Evolutionary conservation across 345 rosid genomes (phyloP).

Genomic region (Mallotus nudiflorus): DNA sequence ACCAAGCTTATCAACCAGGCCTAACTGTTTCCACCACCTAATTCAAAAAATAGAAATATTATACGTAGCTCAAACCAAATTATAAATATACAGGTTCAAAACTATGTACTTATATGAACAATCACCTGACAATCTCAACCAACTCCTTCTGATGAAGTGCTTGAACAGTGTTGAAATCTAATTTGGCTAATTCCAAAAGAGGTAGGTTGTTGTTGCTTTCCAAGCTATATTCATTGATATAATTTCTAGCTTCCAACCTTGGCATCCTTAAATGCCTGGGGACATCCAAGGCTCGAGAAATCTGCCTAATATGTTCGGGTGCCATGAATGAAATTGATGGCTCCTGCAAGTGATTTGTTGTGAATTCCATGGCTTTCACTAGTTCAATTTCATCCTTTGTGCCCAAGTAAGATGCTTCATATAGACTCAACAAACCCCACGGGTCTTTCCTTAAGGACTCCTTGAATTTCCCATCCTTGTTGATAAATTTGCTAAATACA

Average conservation of each 20-base stretch:
- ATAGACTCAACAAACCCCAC: slow-evolving; percentile 22
- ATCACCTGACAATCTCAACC: slow-evolving; percentile 22
- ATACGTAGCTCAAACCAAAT: not conserved
- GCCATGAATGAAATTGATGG: slow-evolving; percentile 1
- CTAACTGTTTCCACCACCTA: slow-evolving; percentile 37
- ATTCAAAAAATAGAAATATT: not conserved
- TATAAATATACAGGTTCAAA: too few relatives aligned
- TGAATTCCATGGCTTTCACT: slow-evolving; percentile 18
- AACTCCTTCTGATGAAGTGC: slow-evolving; percentile 22
- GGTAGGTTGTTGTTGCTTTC: not conserved
- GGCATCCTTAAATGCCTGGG: slow-evolving; percentile 34
- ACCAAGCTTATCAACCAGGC: slow-evolving; percentile 22
- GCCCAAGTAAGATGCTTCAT: slow-evolving; percentile 30
- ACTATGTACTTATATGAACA: too few relatives aligned
- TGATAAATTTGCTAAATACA: slow-evolving; percentile 16
- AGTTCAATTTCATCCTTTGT: slow-evolving; percentile 14
- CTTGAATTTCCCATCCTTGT: slow-evolving; percentile 25
- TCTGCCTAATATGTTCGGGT: not conserved
- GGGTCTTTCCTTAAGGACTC: slow-evolving; percentile 9
- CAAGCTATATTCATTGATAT: slow-evolving; percentile 12
- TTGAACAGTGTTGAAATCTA: slow-evolving; percentile 26
- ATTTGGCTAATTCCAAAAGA: slow-evolving; percentile 21
- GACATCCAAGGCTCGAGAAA: slow-evolving; percentile 18
- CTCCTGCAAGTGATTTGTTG: slow-evolving; percentile 11
- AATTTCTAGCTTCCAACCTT: slow-evolving; percentile 27